Percentiles rank a stretch among this genome's conserved stretches.
Conservation (phyloP, 805 yeast genomes). For the Candida tammaniensis region DNA sequence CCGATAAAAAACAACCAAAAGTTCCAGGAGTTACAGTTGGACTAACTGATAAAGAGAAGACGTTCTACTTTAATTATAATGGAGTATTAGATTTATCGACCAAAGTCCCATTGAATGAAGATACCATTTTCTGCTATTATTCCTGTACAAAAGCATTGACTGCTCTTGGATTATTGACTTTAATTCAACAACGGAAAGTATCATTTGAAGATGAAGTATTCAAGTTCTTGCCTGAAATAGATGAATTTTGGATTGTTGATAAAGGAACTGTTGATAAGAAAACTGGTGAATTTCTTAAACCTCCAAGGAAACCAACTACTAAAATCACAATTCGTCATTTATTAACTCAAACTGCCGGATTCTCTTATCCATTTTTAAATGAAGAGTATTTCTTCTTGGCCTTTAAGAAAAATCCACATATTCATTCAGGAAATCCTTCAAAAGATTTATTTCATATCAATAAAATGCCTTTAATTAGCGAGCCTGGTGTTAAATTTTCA, state of each 20-base stretch:
- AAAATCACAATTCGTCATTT: conserved; percentile 28
- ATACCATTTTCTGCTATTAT: conserved; percentile 20
- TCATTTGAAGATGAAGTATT: conserved; percentile 33
- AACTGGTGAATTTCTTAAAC: conserved; percentile 22
- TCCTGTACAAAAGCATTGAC: conserved; percentile 37
- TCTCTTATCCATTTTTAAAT: conserved; percentile 31
- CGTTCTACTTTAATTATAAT: conserved; percentile 21
- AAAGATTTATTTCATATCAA: conserved; percentile 22
- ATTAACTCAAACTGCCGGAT: conserved; percentile 32
- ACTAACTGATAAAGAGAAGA: conserved; percentile 21
- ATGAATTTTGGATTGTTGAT: conserved; percentile 23
- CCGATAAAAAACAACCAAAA: conserved; percentile 8
- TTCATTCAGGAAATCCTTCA: conserved; percentile 17
- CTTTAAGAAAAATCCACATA: conserved; percentile 3
- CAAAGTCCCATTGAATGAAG: conserved; percentile 11
- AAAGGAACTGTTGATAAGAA: conserved; percentile 21
- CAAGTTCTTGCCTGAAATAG: conserved; percentile 31
- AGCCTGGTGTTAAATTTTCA: conserved; percentile 37
- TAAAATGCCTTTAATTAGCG: conserved; percentile 27
- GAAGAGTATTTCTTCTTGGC: conserved; percentile 25
- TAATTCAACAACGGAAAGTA: conserved; percentile 30
- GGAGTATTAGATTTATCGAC: conserved; percentile 21
- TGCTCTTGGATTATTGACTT: conserved; percentile 31
- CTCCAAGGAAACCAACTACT: conserved; percentile 22
- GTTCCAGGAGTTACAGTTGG: conserved; percentile 27